Evolutionary conservation across 2,329 filamentous ascomycete species (phyloP).

Genomic region (Ophiocordyceps polyrhachis-furcata): DNA sequence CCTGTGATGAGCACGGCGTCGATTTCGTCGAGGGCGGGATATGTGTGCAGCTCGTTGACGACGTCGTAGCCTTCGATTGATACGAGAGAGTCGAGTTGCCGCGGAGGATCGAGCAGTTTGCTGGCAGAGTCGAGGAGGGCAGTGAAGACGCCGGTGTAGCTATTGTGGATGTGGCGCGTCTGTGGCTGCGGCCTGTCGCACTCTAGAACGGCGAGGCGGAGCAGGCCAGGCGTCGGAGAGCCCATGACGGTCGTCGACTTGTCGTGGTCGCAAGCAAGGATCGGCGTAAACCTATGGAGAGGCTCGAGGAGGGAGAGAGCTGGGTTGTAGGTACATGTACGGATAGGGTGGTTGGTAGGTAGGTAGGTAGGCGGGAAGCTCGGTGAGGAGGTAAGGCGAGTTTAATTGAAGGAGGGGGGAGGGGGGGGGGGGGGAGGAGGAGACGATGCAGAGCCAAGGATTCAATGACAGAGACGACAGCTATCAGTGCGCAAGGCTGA

Average conservation of each 20-base stretch:
- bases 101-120: constrained; percentile 21
- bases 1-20: constrained; percentile 76
- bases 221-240: constrained; percentile 16
- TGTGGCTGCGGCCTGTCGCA: constrained; percentile 58
- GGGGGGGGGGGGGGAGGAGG: no score
- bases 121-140: constrained; percentile 37
- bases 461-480: no score
- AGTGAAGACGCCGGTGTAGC: constrained; percentile 55
- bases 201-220: constrained; percentile 76
- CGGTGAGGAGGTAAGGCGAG: no score
- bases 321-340: no score
- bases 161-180: constrained; percentile 44
- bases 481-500: no score
- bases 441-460: no score
- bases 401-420: no score
- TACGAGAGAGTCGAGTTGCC: constrained; percentile 25
- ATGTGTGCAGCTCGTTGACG: constrained; percentile 42
- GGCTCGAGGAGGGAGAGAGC: no score
- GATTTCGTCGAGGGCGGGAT: constrained; percentile 54
- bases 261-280: neutral
- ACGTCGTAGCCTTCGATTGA: constrained; percentile 52
- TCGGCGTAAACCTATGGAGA: neutral
- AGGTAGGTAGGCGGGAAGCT: no score
- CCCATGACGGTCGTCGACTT: neutral
- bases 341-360: no score